Base-by-base conservation (phyloP, 1,139 yeast species). In the Yamadazyma siamensis region DNA sequence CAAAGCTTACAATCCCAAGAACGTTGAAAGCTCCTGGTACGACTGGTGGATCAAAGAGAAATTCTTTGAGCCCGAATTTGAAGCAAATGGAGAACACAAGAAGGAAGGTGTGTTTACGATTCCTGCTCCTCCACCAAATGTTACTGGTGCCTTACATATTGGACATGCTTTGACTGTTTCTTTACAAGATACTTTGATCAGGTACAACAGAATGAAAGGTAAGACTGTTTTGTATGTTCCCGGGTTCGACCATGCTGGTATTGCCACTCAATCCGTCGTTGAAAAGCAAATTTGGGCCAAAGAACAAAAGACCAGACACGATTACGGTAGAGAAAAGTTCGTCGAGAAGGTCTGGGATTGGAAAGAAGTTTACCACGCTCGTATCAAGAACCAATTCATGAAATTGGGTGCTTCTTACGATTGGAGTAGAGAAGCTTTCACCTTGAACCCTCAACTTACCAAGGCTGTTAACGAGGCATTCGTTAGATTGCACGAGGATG, bases 161-260 rank as follows among this genome's bases (percentile, higher is more conserved):
- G 99, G 99, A 49, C 98, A 94, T 61, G 98, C 97, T 18, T 75
- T 91, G 57, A 94, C 98, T 13, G 87, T 89, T 41, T 72, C 97
- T 26, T 84, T 91, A 54, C 99, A 91, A 67, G 99, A 91, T 60
- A 64, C 97, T 22, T 75, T 91, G 55, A 80, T 88, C 43, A 79
- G 99, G 64, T 91, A 77, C 72, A 79, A 94, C 71, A 83, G 98
- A 71, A 91, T 91, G 98, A 82, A 81, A 63, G 98, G 98, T 33
- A 86, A 85, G 63, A 88, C 97, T 31, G 89, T 91, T 13, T 69
- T 91, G 42, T 94, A 84, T 61, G 61, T 91, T 41, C 98, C 98
- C 31, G 99, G 99, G 26, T 91, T 91, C 52, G 98, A 91, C 61
- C 99, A 91, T 56, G 98, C 98, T 17, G 99, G 99, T 73, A 89